A percentile compares a stretch with the other conserved stretches of the same genome.
Evolutionary conservation across 345 rosid genomes (phyloP).

Genomic region (Populus alba): DNA sequence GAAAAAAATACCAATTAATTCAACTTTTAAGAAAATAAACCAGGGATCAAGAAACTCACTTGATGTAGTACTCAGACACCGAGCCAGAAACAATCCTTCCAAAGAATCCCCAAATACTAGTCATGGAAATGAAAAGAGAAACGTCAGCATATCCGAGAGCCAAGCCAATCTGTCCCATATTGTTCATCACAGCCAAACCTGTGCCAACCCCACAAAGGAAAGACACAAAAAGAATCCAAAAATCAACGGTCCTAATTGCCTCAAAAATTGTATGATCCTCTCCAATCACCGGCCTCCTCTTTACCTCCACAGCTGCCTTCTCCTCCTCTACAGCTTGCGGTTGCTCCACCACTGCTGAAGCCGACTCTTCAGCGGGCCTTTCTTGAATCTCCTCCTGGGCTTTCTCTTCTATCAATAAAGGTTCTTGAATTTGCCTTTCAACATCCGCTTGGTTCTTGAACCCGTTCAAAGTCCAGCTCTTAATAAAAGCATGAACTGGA

Average conservation of each 20-base stretch:
- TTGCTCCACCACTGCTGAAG: not conserved
- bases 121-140: slow-evolving; percentile 76
- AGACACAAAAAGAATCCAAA: slow-evolving; percentile 80
- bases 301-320: slow-evolving; percentile 19
- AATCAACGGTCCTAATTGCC: slow-evolving; percentile 62
- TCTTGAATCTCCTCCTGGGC: slow-evolving; percentile 4
- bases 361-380: slow-evolving; percentile 13
- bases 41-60: slow-evolving; percentile 13
- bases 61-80: slow-evolving; percentile 66
- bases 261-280: slow-evolving; percentile 83
- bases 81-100: slow-evolving; percentile 84
- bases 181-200: slow-evolving; percentile 83
- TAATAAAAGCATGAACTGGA: slow-evolving; percentile 48
- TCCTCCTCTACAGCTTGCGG: not conserved
- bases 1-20: not conserved
- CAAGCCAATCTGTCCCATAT: slow-evolving; percentile 88
- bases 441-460: slow-evolving; percentile 18
- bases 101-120: slow-evolving; percentile 90
- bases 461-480: slow-evolving; percentile 32
- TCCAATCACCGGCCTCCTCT: slow-evolving; percentile 55
- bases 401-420: slow-evolving; percentile 41
- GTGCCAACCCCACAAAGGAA: slow-evolving; percentile 91
- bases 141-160: slow-evolving; percentile 87
- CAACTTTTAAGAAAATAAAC: not conserved
- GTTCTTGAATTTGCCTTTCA: slow-evolving; percentile 44